Evolutionary conservation across 108 stramenopile species (phyloP).

Genomic region (Pseudonitzschia multiseries): DNA sequence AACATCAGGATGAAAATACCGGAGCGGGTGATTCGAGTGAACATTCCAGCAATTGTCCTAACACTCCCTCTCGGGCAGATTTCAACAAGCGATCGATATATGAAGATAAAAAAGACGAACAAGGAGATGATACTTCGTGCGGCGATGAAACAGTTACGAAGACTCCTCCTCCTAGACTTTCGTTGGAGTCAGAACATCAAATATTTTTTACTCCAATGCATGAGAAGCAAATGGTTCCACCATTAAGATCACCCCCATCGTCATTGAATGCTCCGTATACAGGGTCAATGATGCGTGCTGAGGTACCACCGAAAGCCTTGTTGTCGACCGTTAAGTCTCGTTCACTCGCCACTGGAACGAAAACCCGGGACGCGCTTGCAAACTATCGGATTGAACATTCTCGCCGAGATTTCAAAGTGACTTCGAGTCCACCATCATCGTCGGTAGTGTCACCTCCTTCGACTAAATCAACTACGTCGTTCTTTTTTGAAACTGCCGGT

Average conservation of each 20-base stretch:
- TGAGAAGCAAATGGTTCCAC: not conserved
- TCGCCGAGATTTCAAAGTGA: not conserved
- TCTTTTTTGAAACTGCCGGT: slow-evolving; percentile 74
- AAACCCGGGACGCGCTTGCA: slow-evolving; percentile 44
- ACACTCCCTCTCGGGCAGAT: not conserved
- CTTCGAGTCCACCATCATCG: not conserved
- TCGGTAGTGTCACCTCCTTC: not conserved
- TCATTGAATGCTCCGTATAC: not conserved
- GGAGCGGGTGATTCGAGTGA: not conserved
- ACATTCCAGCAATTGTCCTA: not conserved
- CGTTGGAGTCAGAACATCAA: not conserved
- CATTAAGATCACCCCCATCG: not conserved
- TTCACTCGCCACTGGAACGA: not conserved
- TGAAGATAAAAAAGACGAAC: not conserved
- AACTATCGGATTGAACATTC: slow-evolving; percentile 27
- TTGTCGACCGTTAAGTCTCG: not conserved
- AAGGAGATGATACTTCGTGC: not conserved
- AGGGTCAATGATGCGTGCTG: not conserved
- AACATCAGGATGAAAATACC: not conserved
- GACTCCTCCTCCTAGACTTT: slow-evolving; percentile 10
- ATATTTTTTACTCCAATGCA: not conserved
- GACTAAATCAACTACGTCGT: slow-evolving; percentile 10
- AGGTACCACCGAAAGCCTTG: not conserved
- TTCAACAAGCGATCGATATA: not conserved
- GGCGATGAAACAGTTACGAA: slow-evolving; percentile 10